A percentile compares a stretch with the other conserved stretches of the same genome.
Evolutionary conservation across 2,329 filamentous ascomycete genomes (phyloP).

Genomic region (Pseudogymnoascus sp.): DNA sequence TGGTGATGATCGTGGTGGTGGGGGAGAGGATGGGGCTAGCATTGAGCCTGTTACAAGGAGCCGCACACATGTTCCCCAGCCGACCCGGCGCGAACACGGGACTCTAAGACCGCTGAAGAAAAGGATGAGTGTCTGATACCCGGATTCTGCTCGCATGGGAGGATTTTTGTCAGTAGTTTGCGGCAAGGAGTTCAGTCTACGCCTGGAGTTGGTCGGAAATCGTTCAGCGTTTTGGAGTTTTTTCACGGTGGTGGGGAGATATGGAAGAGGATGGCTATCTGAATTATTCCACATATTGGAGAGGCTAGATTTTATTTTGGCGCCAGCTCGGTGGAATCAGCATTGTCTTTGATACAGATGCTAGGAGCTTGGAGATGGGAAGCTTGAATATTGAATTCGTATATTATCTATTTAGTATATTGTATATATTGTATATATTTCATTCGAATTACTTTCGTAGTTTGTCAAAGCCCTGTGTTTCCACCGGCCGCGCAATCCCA

Average conservation of each 20-base stretch:
- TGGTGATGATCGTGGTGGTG: background rate
- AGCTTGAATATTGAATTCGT: background rate
- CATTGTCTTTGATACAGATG: background rate
- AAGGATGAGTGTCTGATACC: background rate
- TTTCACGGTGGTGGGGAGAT: background rate
- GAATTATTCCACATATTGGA: background rate
- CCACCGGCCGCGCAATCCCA: background rate
- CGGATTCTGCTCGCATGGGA: background rate
- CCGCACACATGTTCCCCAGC: constrained; percentile 3
- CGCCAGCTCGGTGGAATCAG: background rate
- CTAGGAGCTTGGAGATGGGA: background rate
- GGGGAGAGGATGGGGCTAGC: background rate
- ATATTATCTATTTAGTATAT: background rate
- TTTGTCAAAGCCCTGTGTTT: background rate
- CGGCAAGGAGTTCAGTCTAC: background rate
- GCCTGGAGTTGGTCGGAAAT: background rate
- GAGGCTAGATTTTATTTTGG: background rate
- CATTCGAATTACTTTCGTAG: background rate
- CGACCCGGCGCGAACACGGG: background rate
- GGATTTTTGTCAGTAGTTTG: background rate
- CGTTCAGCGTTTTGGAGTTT: background rate
- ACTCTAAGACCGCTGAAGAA: background rate
- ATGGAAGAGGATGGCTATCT: background rate
- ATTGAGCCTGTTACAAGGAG: constrained; percentile 8
- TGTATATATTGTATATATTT: background rate